Conservation (phyloP, 108 stramenopile genomes). For the Cylindrotheca closterium region DNA sequence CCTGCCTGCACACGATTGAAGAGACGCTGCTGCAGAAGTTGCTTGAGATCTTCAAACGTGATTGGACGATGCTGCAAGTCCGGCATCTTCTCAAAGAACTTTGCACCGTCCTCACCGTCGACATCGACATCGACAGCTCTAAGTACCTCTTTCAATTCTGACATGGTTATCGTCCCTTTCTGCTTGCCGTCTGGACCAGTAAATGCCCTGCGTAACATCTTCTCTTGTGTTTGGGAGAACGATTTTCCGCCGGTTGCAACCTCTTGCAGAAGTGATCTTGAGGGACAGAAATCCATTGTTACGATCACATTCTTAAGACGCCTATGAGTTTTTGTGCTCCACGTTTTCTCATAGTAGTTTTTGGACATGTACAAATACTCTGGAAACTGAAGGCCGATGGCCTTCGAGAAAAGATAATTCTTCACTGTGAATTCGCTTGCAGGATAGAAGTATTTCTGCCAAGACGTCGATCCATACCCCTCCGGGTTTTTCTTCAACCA, state of each 20-base stretch:
- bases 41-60: conserved; percentile 87
- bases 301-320: conserved; percentile 98
- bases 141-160: conserved; percentile 88
- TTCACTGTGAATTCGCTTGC: conserved; percentile 92
- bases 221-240: conserved; percentile 87
- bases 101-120: conserved; percentile 78
- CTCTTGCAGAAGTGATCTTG: conserved; percentile 57
- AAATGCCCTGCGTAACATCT: conserved; percentile 85
- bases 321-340: conserved; percentile 93
- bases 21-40: conserved; percentile 80
- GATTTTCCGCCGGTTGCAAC: conserved; percentile 74
- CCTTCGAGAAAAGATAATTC: conserved; percentile 87
- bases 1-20: conserved; percentile 92
- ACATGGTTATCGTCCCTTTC: conserved; percentile 77
- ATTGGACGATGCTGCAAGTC: conserved; percentile 45
- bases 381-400: conserved; percentile 72
- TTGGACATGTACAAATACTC: conserved; percentile 85
- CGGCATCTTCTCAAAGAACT: conserved; percentile 72
- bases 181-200: conserved; percentile 81
- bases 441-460: conserved; percentile 94
- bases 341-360: conserved; percentile 94
- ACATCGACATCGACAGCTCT: conserved; percentile 93
- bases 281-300: conserved; percentile 90
- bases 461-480: conserved; percentile 32
- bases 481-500: conserved; percentile 19